phyloP scores from a whole-genome alignment of 129 eudicot species.

The Artemisia annua region DNA sequence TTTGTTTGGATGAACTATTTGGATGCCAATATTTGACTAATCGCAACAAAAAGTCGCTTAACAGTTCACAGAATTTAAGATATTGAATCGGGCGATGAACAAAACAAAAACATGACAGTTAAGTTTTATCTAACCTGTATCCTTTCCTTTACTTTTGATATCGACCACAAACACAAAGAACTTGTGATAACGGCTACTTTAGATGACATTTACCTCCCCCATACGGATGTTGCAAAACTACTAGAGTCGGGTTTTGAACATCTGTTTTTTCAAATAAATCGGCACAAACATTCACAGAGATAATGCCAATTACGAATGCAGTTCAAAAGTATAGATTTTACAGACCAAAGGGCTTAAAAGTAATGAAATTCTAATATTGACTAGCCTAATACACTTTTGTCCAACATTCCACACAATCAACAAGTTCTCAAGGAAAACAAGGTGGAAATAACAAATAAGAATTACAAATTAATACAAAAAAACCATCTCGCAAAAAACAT shows the following conservation, averaged over 20 bases:
- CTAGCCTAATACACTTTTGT: background rate
- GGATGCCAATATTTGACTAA: background rate
- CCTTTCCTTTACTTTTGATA: background rate
- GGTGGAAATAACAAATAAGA: conserved; percentile 24
- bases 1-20: no score
- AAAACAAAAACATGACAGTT: conserved; percentile 12
- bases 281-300: background rate
- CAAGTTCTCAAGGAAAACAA: conserved; percentile 23
- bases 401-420: conserved; percentile 24
- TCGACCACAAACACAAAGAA: background rate
- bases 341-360: conserved; percentile 9
- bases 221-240: background rate
- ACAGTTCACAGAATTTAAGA: background rate
- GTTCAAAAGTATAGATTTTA: background rate
- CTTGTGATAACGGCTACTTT: background rate
- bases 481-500: conserved; percentile 5
- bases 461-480: conserved; percentile 1
- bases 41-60: background rate
- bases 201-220: background rate
- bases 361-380: conserved; percentile 6
- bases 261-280: no score
- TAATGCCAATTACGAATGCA: background rate
- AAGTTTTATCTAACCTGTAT: background rate
- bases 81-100: background rate
- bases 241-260: background rate